Evolutionary conservation across 345 rosid species (phyloP).

Genomic region (Camelina hispida): DNA sequence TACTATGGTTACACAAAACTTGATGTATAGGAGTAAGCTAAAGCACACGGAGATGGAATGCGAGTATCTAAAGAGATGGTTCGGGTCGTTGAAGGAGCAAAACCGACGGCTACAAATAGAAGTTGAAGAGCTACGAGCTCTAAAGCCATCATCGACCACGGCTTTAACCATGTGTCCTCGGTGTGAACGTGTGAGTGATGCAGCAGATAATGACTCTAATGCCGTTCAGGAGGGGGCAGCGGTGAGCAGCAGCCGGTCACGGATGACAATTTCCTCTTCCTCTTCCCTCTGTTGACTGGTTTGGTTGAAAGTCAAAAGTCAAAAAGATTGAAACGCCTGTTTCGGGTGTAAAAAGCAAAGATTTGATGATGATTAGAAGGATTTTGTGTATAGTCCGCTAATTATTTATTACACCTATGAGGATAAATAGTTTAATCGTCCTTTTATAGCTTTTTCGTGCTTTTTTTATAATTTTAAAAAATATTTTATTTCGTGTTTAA

Average conservation of each 20-base stretch:
- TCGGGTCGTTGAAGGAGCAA: slow-evolving; percentile 59
- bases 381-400: slow-evolving; percentile 41
- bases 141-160: slow-evolving; percentile 40
- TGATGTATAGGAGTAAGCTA: slow-evolving; percentile 60
- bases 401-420: slow-evolving; percentile 25
- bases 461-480: not conserved
- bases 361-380: slow-evolving; percentile 43
- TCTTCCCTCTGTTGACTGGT: slow-evolving; percentile 39
- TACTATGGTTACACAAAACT: slow-evolving; percentile 3
- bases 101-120: slow-evolving; percentile 64
- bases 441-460: slow-evolving; percentile 22
- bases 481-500: not conserved
- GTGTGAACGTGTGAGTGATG: slow-evolving; percentile 42
- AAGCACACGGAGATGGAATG: slow-evolving; percentile 69
- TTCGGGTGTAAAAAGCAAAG: slow-evolving; percentile 38
- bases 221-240: slow-evolving; percentile 37
- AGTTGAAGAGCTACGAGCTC: slow-evolving; percentile 59
- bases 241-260: slow-evolving; percentile 30
- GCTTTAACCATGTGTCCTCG: slow-evolving; percentile 46
- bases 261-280: slow-evolving; percentile 41
- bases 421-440: slow-evolving; percentile 1
- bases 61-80: slow-evolving; percentile 63
- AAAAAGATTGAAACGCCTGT: slow-evolving; percentile 39
- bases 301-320: slow-evolving; percentile 31
- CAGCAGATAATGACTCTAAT: slow-evolving; percentile 31